Evolutionary conservation across 192 early-diverging fungal species (phyloP), one percentile per base, ranked within the genome.

Genomic region (Paraglomus brasilianum): DNA sequence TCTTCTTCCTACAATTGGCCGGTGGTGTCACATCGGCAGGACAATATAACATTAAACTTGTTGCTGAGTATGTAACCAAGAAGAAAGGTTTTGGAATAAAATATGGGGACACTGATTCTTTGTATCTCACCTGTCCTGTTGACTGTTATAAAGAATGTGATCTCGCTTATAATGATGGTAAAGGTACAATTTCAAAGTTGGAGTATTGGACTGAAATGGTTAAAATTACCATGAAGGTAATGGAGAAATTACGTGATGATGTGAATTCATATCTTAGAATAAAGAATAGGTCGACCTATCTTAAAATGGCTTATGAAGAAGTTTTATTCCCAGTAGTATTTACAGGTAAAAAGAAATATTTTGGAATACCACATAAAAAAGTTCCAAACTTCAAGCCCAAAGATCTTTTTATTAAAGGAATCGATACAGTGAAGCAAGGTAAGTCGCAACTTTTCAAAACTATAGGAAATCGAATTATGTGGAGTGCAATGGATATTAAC

Each of bases 261-360:
- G 47, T 66, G 1, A 66, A 66, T 66, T 1, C 5, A 1, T 48
- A 66, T 48, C 63, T 66, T 48, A 40, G 6, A 14, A 50, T 50
- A 51, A 66, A 66, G 24, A 66, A 15, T 36, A 24, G 47, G 0
- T 17, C 63, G 5, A 19, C 63, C 48, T 50, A 50, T 51, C 63
- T 50, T n/a, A 66, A 66, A 15, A 66, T 66, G 30, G 47, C 48
- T n/a, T 66, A 66, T 51, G 47, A 66, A 8, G 47, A 66, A 22
- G 13, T 66, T 24, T 66, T 66, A 50, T 50, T 66, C 48, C 47
- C 36, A 5, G 48, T 66, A 14, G 38, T 11, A 17, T 66, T 66
- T 66, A 38, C 47, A 21, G 13, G 63, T n/a, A 66, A 66, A 19
- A 66, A 66, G 22, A 50, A 64, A 13, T 64, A 49, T 11, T 46